A percentile compares a stretch with the other conserved stretches of the same genome.
phyloP scores from a whole-genome alignment of 2,329 filamentous ascomycete species.

The Pyrenochaeta sp. region DNA sequence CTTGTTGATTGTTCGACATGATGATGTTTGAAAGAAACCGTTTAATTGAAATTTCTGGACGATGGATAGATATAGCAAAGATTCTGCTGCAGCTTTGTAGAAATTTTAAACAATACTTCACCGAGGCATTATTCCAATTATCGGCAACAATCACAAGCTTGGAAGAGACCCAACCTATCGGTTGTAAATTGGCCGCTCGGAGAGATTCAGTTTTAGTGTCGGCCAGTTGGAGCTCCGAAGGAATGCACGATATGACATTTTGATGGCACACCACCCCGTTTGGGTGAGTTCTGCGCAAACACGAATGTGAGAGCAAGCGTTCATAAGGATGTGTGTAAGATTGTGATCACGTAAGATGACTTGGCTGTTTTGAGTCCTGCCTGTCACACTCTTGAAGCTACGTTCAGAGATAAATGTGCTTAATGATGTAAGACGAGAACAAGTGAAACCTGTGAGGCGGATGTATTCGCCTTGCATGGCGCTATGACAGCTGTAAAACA shows the following conservation, averaged over 20 bases:
- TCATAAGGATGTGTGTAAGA: too few relatives aligned
- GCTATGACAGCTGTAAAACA: too few relatives aligned
- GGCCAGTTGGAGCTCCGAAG: slow-evolving; percentile 4
- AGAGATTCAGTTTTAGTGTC: slow-evolving; percentile 5
- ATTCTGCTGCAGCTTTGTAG: not conserved
- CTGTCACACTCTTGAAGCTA: too few relatives aligned
- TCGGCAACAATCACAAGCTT: slow-evolving; percentile 10
- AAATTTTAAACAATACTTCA: not conserved
- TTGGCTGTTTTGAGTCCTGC: too few relatives aligned
- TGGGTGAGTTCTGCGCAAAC: not conserved
- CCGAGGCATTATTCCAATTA: slow-evolving; percentile 11
- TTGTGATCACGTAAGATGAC: too few relatives aligned
- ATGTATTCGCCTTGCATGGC: too few relatives aligned
- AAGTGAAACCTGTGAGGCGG: too few relatives aligned
- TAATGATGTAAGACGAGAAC: too few relatives aligned
- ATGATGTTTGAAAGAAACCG: not conserved
- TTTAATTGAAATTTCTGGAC: not conserved
- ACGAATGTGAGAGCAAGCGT: not conserved
- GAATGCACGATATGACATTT: not conserved
- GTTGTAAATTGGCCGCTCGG: slow-evolving; percentile 8
- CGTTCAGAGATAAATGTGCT: too few relatives aligned
- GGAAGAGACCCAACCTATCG: slow-evolving; percentile 10
- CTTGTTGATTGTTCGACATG: slow-evolving; percentile 38
- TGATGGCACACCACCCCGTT: not conserved
- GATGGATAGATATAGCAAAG: not conserved